phyloP scores from a whole-genome alignment of 2,329 filamentous ascomycete genomes.

The Dactylellina haptotyla region DNA sequence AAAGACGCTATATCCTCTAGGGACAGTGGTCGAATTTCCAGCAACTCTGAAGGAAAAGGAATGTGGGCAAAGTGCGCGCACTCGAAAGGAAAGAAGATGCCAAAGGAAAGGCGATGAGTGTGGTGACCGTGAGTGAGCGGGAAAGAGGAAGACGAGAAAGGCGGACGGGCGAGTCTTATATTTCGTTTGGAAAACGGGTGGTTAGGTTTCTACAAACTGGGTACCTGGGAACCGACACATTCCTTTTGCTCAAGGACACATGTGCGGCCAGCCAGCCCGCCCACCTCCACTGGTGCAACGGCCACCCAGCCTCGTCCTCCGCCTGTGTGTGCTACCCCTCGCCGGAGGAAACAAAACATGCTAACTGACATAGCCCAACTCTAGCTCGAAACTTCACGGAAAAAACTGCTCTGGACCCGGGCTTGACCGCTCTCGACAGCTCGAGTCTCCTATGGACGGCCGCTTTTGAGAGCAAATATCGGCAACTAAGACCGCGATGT shows the following conservation, averaged over 20 bases:
- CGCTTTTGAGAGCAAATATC: too few relatives aligned
- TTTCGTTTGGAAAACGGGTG: slow-evolving; percentile 38
- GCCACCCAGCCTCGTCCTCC: slow-evolving; percentile 22
- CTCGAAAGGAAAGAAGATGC: slow-evolving; percentile 44
- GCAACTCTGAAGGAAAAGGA: slow-evolving; percentile 42
- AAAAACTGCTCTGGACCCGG: slow-evolving; percentile 15
- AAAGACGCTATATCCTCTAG: slow-evolving; percentile 49
- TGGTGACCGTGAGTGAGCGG: slow-evolving; percentile 16
- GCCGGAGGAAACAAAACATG: background rate
- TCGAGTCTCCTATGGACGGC: too few relatives aligned
- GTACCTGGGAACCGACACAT: slow-evolving; percentile 31
- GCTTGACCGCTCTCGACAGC: slow-evolving; percentile 22
- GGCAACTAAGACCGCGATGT: too few relatives aligned
- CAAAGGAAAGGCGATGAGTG: slow-evolving; percentile 41
- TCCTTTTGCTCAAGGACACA: slow-evolving; percentile 24
- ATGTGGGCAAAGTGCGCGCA: slow-evolving; percentile 30
- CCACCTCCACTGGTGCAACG: slow-evolving; percentile 2
- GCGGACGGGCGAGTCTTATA: slow-evolving; percentile 29
- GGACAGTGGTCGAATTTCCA: slow-evolving; percentile 40
- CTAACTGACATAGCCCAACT: background rate
- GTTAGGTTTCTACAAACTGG: slow-evolving; percentile 30
- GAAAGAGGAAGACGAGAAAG: slow-evolving; percentile 29
- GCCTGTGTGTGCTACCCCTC: slow-evolving; percentile 12
- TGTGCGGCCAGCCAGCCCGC: slow-evolving; percentile 5
- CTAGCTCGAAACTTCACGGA: slow-evolving; percentile 21